Conservation (phyloP, 192 early-diverging fungal species). For the Backusella liffmaniae region DNA sequence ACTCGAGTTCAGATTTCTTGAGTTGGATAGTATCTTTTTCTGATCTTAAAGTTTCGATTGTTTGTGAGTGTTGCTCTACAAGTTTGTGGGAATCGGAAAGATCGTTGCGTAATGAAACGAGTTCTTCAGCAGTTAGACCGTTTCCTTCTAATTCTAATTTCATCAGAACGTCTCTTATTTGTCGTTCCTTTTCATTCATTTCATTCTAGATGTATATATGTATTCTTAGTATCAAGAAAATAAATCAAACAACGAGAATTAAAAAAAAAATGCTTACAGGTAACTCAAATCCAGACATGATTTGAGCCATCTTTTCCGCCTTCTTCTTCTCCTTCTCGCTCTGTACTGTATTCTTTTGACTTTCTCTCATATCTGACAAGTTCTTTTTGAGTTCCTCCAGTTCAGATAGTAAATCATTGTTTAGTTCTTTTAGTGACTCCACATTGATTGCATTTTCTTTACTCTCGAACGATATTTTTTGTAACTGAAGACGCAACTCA, state of each 20-base stretch:
- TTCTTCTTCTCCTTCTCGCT: constrained; percentile 78
- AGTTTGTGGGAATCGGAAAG: constrained; percentile 65
- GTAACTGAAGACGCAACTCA: constrained; percentile 80
- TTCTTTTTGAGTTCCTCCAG: constrained; percentile 75
- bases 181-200: constrained; percentile 74
- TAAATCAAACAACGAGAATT: background rate
- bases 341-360: constrained; percentile 50
- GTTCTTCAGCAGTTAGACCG: constrained; percentile 57
- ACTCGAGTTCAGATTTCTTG: constrained; percentile 69
- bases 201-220: constrained; percentile 44
- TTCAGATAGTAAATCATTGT: constrained; percentile 71
- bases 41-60: constrained; percentile 58
- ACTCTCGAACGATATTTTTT: constrained; percentile 85
- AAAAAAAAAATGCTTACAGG: constrained; percentile 40
- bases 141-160: constrained; percentile 55
- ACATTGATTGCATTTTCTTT: constrained; percentile 89
- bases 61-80: constrained; percentile 60
- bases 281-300: constrained; percentile 80
- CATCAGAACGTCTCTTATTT: constrained; percentile 65
- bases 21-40: constrained; percentile 56
- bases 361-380: constrained; percentile 49
- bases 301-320: constrained; percentile 81
- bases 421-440: constrained; percentile 85
- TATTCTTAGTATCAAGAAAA: background rate
- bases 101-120: constrained; percentile 67